These are phyloP conservation scores for Calonectria leucothoes DNA, from an alignment of 2,329 filamentous ascomycete species.

Conservation along the genomic window DNA sequence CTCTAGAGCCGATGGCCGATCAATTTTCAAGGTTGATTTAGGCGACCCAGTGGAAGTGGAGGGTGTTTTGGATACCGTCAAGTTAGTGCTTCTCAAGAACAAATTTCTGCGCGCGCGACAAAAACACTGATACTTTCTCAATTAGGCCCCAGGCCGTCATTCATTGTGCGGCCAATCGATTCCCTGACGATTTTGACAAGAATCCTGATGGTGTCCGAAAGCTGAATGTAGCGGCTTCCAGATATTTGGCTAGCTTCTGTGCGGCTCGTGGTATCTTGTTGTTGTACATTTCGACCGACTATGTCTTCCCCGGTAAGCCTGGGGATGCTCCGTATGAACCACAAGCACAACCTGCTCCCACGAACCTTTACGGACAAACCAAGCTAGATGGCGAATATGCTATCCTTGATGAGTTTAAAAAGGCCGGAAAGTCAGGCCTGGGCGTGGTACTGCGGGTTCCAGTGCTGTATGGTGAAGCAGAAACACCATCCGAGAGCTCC, in stretches of 20 bases:
- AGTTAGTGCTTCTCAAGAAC: conserved; percentile 51
- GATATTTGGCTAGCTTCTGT: conserved; percentile 73
- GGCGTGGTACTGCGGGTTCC: conserved; percentile 83
- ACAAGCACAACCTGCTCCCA: conserved; percentile 71
- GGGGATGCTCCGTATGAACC: conserved; percentile 88
- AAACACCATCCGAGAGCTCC: conserved; percentile 79
- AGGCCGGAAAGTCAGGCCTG: conserved; percentile 61
- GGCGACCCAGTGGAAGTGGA: conserved; percentile 59
- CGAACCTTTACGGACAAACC: conserved; percentile 79
- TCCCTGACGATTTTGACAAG: conserved; percentile 85
- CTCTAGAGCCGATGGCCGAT: conserved; percentile 77
- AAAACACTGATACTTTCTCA: conserved; percentile 11
- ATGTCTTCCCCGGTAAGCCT: conserved; percentile 78
- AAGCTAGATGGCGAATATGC: conserved; percentile 72
- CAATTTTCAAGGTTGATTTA: conserved; percentile 72
- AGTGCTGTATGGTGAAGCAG: conserved; percentile 83
- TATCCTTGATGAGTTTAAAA: conserved; percentile 69
- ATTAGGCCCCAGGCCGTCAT: conserved; percentile 79
- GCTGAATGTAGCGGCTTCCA: conserved; percentile 80
- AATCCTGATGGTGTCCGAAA: conserved; percentile 80
- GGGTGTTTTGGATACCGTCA: conserved; percentile 62
- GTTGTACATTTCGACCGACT: conserved; percentile 86
- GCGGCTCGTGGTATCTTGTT: conserved; percentile 70
- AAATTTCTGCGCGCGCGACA: not conserved
- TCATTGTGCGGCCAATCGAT: conserved; percentile 92